These are phyloP conservation scores for Metarhizium guizhouense DNA, from an alignment of 2,329 filamentous ascomycete genomes.

Conservation along the genomic window DNA sequence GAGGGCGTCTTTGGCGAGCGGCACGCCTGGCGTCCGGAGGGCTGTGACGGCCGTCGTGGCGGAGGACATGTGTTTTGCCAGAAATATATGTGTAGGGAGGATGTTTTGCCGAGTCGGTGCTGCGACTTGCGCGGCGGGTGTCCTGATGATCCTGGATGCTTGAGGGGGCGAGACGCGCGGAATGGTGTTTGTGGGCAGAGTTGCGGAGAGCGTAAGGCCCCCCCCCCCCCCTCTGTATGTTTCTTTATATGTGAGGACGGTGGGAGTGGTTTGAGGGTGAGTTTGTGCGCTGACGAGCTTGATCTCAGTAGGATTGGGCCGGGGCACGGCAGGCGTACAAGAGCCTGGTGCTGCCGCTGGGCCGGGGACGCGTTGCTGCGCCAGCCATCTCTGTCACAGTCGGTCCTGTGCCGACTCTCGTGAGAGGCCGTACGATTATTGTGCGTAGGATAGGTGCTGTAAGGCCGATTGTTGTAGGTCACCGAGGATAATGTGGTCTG, in stretches of 20 bases:
- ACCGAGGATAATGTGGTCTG: background rate
- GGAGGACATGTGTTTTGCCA: too few species aligned
- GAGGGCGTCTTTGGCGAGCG: background rate
- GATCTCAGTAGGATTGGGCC: background rate
- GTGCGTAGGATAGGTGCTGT: background rate
- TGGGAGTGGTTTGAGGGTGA: background rate
- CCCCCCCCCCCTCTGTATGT: too few species aligned
- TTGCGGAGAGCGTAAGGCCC: too few species aligned
- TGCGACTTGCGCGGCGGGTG: background rate
- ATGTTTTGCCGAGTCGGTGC: background rate
- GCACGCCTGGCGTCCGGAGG: background rate
- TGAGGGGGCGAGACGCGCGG: background rate
- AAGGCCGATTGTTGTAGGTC: background rate
- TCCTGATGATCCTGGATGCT: background rate
- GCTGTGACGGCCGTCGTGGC: background rate
- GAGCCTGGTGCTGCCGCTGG: background rate
- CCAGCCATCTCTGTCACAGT: background rate
- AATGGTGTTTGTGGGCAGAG: too few species aligned
- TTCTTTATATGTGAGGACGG: background rate
- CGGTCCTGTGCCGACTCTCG: background rate
- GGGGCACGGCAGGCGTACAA: background rate
- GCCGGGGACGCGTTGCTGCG: background rate
- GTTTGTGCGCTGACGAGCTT: background rate
- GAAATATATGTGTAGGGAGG: background rate
- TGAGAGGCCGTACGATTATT: background rate